Evolutionary conservation across 2,329 filamentous ascomycete genomes (phyloP).

Genomic region (Penicillium sclerotiorum): DNA sequence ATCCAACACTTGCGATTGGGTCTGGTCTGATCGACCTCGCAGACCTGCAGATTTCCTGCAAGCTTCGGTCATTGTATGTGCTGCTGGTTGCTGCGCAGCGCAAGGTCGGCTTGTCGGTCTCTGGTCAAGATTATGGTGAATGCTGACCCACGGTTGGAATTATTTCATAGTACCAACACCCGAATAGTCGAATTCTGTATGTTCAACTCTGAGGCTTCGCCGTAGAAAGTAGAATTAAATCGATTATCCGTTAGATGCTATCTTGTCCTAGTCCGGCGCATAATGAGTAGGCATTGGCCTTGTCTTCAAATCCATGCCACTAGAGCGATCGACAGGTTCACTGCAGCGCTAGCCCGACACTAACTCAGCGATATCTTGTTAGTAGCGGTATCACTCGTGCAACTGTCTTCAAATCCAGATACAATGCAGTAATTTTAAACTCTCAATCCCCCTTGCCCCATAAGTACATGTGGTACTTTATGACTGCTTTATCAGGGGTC

Average conservation of each 20-base stretch:
- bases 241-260: no score
- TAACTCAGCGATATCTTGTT: background rate
- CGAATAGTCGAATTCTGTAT: no score
- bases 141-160: no score
- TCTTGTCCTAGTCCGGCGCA: no score
- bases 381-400: slow-evolving; percentile 4
- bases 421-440: slow-evolving; percentile 11
- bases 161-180: no score
- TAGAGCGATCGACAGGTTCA: slow-evolving; percentile 14
- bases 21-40: slow-evolving; percentile 9
- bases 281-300: background rate
- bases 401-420: background rate
- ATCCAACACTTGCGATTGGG: slow-evolving; percentile 16
- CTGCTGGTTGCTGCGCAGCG: slow-evolving; percentile 3
- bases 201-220: no score
- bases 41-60: slow-evolving; percentile 4
- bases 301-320: background rate
- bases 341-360: slow-evolving; percentile 5
- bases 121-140: no score
- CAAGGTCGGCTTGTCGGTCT: background rate
- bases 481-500: slow-evolving; percentile 12
- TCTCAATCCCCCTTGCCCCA: slow-evolving; percentile 17
- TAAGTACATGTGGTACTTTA: slow-evolving; percentile 10
- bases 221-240: no score
- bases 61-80: background rate